Evolutionary conservation across 768 basidiomycete species (phyloP).

Genomic region (Polyporus arcularius): DNA sequence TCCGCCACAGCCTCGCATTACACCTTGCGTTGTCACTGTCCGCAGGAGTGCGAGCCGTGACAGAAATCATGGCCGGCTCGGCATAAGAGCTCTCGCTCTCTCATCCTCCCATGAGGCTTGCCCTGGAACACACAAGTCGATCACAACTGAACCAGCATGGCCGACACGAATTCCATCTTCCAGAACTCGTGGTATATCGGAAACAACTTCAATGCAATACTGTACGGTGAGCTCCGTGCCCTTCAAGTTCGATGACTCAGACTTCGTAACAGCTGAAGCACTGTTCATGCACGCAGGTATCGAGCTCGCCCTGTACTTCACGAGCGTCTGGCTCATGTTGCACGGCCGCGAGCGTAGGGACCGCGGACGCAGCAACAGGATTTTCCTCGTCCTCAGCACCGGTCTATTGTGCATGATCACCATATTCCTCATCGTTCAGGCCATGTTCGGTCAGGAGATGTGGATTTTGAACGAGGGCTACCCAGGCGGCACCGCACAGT

Average conservation of each 20-base stretch:
- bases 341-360: slow-evolving; percentile 1
- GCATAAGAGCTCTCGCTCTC: too few species aligned
- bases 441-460: slow-evolving; percentile 34
- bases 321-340: slow-evolving; percentile 13
- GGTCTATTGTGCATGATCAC: slow-evolving; percentile 34
- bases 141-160: neutral
- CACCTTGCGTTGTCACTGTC: too few species aligned
- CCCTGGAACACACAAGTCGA: too few species aligned
- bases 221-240: slow-evolving; percentile 8
- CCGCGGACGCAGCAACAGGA: slow-evolving; percentile 12
- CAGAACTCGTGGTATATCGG: slow-evolving; percentile 21
- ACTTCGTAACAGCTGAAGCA: neutral
- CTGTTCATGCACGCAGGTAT: slow-evolving; percentile 16
- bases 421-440: slow-evolving; percentile 28
- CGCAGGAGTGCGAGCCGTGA: too few species aligned
- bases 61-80: too few species aligned
- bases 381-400: slow-evolving; percentile 25
- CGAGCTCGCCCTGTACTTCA: slow-evolving; percentile 27
- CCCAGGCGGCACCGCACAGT: slow-evolving; percentile 37
- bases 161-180: slow-evolving; percentile 15
- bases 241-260: neutral
- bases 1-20: too few species aligned
- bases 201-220: slow-evolving; percentile 15
- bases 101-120: too few species aligned
- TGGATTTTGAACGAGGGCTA: slow-evolving; percentile 35